Evolutionary conservation across 1,284 basidiomycete genomes (phyloP).

Genomic region (Cerrena zonata): DNA sequence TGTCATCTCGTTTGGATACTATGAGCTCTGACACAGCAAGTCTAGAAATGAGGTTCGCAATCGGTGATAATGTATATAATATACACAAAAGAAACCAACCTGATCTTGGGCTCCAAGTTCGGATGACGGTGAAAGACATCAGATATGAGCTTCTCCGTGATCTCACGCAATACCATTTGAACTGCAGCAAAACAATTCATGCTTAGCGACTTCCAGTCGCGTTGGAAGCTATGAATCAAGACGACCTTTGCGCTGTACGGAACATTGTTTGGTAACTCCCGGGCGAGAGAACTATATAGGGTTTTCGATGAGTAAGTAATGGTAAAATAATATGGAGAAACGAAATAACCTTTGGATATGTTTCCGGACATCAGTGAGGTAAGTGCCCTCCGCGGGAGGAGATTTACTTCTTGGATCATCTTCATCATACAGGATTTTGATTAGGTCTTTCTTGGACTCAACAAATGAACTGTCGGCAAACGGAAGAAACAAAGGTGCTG

Average conservation of each 20-base stretch:
- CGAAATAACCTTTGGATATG: constrained; percentile 14
- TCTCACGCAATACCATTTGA: constrained; percentile 20
- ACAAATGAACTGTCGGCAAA: constrained; percentile 8
- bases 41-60: not conserved
- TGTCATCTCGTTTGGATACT: constrained; percentile 3
- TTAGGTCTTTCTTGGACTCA: too few relatives aligned
- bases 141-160: constrained; percentile 20
- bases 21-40: constrained; percentile 12
- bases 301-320: too few relatives aligned
- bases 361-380: constrained; percentile 14
- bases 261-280: constrained; percentile 49
- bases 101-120: constrained; percentile 23
- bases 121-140: constrained; percentile 29
- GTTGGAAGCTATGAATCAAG: constrained; percentile 37
- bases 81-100: constrained; percentile 16
- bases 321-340: not conserved
- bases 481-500: constrained; percentile 34
- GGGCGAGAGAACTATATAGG: constrained; percentile 40
- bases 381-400: too few relatives aligned
- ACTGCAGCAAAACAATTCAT: constrained; percentile 36
- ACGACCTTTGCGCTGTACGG: constrained; percentile 46
- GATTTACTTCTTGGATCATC: too few relatives aligned
- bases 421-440: constrained; percentile 7
- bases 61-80: not conserved
- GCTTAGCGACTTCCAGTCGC: constrained; percentile 35